A percentile compares a stretch with the other conserved stretches of the same genome.
Conservation (phyloP, 2,329 filamentous ascomycete genomes). For the Clarireedia paspali region DNA sequence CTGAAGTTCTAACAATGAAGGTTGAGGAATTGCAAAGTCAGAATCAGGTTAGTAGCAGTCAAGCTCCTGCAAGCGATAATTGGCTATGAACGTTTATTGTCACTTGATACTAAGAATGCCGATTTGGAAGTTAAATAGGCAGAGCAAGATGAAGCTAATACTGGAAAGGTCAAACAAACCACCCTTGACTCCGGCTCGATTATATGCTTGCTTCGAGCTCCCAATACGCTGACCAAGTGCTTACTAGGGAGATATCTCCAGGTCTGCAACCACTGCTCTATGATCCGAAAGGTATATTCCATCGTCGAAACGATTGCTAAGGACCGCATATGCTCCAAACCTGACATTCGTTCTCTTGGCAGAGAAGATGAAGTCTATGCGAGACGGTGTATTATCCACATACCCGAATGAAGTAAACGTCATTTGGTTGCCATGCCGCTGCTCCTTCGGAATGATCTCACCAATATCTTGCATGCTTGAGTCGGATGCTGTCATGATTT, state of each 20-base stretch:
- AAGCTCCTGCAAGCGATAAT: too few species aligned
- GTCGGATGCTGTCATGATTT: constrained; percentile 40
- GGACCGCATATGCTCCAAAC: constrained; percentile 47
- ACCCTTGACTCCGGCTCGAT: too few species aligned
- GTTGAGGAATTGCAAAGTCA: too few species aligned
- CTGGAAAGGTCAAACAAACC: too few species aligned
- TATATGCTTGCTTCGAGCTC: too few species aligned
- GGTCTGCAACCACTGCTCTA: constrained; percentile 54
- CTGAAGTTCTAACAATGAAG: too few species aligned
- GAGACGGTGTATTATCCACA: constrained; percentile 34
- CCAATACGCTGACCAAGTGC: too few species aligned
- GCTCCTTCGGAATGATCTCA: constrained; percentile 33
- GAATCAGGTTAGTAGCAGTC: too few species aligned
- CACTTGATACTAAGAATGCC: too few species aligned
- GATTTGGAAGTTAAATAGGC: too few species aligned
- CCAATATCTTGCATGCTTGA: constrained; percentile 43
- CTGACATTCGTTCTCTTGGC: constrained; percentile 32
- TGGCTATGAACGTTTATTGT: too few species aligned
- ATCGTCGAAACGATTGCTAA: constrained; percentile 57
- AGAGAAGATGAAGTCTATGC: constrained; percentile 61
- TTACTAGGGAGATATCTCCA: constrained; percentile 21
- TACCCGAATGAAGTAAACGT: constrained; percentile 63
- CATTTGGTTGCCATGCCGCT: constrained; percentile 48
- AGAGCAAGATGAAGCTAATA: too few species aligned
- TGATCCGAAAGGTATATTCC: constrained; percentile 60